These are phyloP conservation scores for Xylaria sp. DNA, from an alignment of 2,329 filamentous ascomycete species.

Conservation along the genomic window DNA sequence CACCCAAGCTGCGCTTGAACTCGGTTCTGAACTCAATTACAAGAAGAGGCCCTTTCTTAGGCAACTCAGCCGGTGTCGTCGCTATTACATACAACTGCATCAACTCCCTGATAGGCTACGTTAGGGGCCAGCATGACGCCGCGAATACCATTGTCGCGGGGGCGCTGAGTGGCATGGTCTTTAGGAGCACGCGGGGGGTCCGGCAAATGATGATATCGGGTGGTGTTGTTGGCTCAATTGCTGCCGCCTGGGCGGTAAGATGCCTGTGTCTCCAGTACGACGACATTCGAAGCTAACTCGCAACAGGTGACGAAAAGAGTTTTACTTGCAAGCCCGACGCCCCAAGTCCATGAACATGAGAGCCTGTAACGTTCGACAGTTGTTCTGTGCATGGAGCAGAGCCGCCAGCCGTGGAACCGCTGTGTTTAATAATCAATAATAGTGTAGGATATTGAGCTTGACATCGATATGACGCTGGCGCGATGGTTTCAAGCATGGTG, in stretches of 20 bases:
- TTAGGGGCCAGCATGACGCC: slow-evolving; percentile 87
- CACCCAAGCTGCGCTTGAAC: slow-evolving; percentile 93
- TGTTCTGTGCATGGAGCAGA: slow-evolving; percentile 5
- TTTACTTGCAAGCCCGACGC: slow-evolving; percentile 35
- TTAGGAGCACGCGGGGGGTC: slow-evolving; percentile 93
- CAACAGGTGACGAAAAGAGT: slow-evolving; percentile 46
- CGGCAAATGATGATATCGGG: slow-evolving; percentile 95
- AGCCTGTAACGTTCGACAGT: slow-evolving; percentile 32
- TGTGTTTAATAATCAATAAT: slow-evolving; percentile 36
- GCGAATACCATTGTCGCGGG: slow-evolving; percentile 89
- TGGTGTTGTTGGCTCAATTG: slow-evolving; percentile 85
- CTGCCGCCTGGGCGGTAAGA: slow-evolving; percentile 86
- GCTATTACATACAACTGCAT: slow-evolving; percentile 96
- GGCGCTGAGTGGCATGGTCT: slow-evolving; percentile 88
- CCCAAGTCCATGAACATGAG: slow-evolving; percentile 38
- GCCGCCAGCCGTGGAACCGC: slow-evolving; percentile 16
- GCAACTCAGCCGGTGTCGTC: slow-evolving; percentile 94
- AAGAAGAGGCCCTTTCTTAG: slow-evolving; percentile 89
- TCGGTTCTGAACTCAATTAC: slow-evolving; percentile 95
- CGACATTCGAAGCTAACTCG: slow-evolving; percentile 50
- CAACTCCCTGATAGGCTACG: slow-evolving; percentile 83
- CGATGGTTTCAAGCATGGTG: slow-evolving; percentile 39
- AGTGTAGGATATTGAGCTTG: slow-evolving; percentile 47
- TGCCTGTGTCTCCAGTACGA: background rate
- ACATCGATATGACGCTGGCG: slow-evolving; percentile 37